Evolutionary conservation across 441 rosid genomes (phyloP), one percentile per base, ranked within the genome.

Genomic region (Sinapis alba): DNA sequence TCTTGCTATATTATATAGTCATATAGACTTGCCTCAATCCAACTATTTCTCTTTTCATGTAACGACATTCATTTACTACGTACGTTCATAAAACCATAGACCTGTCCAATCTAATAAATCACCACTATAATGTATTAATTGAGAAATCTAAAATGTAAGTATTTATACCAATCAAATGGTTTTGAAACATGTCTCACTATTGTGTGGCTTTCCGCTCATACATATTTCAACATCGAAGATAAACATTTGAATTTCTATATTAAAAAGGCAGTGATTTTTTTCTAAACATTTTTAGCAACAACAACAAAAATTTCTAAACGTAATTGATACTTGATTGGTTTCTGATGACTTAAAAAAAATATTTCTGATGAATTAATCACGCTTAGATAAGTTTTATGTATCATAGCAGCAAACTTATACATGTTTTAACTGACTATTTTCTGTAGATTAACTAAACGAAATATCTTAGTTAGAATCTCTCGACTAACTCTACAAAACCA

Each of bases 61-160:
- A 62, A 68, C 78, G 78, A 73, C 78, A 77, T 77, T 66, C 80
- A 77, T 77, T 77, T 77, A 78, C 68, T 73, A 73, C 18, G 66
- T 62, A 30, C 64, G 74, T 72, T 72, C 65, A 61, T 41, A 72
- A 78, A 78, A 73, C 56, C 81, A 78, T 72, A 72, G 81, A 72
- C 73, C 81, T 78, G 81, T 72, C 77, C 65, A 72, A 67, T 72
- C 77, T 32, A 59, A 18, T 72, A 24, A 53, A 66, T 72, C 53
- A 51, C 51, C 66, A 59, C 38, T 4, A 66, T 19, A 26, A 38
- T 77, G 72, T 65, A 26, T 65, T 77, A 26, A 65, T 62, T 18
- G 27, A 34, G 36, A 65, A 10, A 24, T 32, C 13, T 34, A 67
- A 47, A 58, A 16, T 34, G 24, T 45, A 64, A 32, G 56, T 38